Base-by-base conservation (phyloP, 202 grass and related monocot species). In the Panicum hallii region DNA sequence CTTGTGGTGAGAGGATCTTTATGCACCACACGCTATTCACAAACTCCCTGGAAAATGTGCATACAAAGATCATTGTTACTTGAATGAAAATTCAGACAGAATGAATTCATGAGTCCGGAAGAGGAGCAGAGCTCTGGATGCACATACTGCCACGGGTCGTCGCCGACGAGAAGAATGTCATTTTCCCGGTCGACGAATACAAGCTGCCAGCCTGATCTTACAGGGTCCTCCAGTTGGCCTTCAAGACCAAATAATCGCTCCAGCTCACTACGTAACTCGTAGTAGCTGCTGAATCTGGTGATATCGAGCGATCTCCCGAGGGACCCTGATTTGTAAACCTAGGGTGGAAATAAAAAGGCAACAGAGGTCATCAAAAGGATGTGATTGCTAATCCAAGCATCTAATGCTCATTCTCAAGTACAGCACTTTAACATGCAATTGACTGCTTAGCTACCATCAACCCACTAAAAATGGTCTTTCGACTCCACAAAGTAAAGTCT, bases 181-280 rank as follows among this genome's bases (percentile, higher is more conserved):
- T 98, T 92, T 87, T 95, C 96, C 82, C 96, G 83, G 78, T 98
- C 96, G 79, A 95, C 89, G 71, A 98, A 98, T 89, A 98, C 96
- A 98, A 98, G 96, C 96, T 98, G 96, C 96, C 96, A 98, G 96
- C 96, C 96, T 98, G 96, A 98, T 98, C 96, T 98, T 81, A 94
- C 63, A 78, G 91, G 88, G 82, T 91, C 91, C 83, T 83, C 85
- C 89, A 92, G 72, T 88, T 84, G 93, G 83, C 95, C 93, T 87
- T 98, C 91, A 74, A 98, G 93, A 56, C 95, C 95, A 83, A 98
- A 98, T n/a, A 98, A 88, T 77, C 76, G 85, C 87, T 90, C 93
- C 6, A 95, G 89, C 79, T 98, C 96, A 62, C 83, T 88, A 26
- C 93, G 91, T 50, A 98, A 72, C 88, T 98, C 95, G 1, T 81